These are phyloP conservation scores for Tetratostichococcus sp. DNA, from an alignment of 139 green algal genomes.

Conservation along the genomic window DNA sequence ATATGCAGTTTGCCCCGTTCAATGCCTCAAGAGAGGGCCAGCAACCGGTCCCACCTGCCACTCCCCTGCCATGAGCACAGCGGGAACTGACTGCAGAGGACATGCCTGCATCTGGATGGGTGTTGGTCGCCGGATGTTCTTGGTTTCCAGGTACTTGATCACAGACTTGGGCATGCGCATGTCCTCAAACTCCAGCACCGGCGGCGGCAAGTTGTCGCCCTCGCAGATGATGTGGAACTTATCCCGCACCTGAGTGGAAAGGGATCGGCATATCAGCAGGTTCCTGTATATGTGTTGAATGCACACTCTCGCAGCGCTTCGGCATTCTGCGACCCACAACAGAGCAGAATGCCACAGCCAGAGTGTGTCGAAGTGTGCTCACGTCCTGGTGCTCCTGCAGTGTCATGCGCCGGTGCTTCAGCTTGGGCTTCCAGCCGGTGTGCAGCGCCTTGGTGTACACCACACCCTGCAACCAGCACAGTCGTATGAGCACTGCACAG, in stretches of 20 bases:
- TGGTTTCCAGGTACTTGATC: conserved; percentile 64
- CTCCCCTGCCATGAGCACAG: too few relatives aligned
- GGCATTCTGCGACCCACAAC: too few relatives aligned
- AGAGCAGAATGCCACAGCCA: too few relatives aligned
- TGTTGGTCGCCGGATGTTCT: conserved; percentile 86
- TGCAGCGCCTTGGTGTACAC: conserved; percentile 70
- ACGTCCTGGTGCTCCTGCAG: conserved; percentile 54
- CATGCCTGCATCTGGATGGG: conserved; percentile 90
- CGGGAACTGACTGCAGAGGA: too few relatives aligned
- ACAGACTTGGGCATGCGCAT: conserved; percentile 57
- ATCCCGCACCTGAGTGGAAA: conserved; percentile 56
- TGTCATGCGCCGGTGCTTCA: conserved; percentile 62
- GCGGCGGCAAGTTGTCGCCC: conserved; percentile 80
- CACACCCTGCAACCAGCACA: conserved; percentile 39
- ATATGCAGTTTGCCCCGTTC: too few relatives aligned
- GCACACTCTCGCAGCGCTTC: too few relatives aligned
- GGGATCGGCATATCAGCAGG: too few relatives aligned
- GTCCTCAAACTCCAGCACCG: conserved; percentile 76
- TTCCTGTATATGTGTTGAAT: too few relatives aligned
- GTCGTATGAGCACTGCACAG: too few relatives aligned
- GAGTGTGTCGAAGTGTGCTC: too few relatives aligned
- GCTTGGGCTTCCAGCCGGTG: conserved; percentile 92
- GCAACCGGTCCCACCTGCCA: too few relatives aligned
- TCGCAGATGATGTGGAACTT: conserved; percentile 88
- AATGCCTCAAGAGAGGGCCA: too few relatives aligned